These are phyloP conservation scores for Thelonectria rubi DNA, from an alignment of 2,329 filamentous ascomycete genomes.

Conservation along the genomic window DNA sequence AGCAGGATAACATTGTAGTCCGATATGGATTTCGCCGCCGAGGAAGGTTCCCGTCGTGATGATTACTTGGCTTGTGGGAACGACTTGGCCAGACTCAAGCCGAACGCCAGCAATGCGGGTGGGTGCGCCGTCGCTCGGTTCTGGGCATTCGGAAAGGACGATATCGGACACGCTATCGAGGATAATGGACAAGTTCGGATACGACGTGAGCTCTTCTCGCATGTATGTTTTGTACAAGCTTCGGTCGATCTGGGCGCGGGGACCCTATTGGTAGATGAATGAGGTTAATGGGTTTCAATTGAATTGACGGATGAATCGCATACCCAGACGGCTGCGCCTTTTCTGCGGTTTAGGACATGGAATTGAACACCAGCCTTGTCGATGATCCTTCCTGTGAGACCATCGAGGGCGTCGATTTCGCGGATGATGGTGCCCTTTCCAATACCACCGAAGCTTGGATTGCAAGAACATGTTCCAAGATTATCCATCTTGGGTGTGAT, in stretches of 20 bases:
- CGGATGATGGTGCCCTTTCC: slow-evolving; percentile 96
- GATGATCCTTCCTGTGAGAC: slow-evolving; percentile 85
- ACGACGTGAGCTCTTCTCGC: slow-evolving; percentile 82
- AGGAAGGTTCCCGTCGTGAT: slow-evolving; percentile 98
- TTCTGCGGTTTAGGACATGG: slow-evolving; percentile 84
- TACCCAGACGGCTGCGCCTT: slow-evolving; percentile 93
- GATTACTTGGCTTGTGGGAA: slow-evolving; percentile 82
- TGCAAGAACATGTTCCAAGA: slow-evolving; percentile 94
- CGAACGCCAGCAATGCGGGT: slow-evolving; percentile 85
- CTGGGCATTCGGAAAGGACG: slow-evolving; percentile 65
- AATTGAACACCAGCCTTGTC: slow-evolving; percentile 98
- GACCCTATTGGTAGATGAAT: slow-evolving; percentile 62
- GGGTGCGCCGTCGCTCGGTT: slow-evolving; percentile 54
- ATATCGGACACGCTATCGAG: slow-evolving; percentile 94
- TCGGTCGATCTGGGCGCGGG: slow-evolving; percentile 94
- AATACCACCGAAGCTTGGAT: slow-evolving; percentile 97
- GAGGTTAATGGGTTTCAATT: slow-evolving; percentile 6
- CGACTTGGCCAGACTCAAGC: slow-evolving; percentile 85
- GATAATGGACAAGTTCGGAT: slow-evolving; percentile 81
- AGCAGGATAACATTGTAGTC: slow-evolving; percentile 82
- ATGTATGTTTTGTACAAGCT: slow-evolving; percentile 89
- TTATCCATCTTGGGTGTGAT: slow-evolving; percentile 90
- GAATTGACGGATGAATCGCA: slow-evolving; percentile 27
- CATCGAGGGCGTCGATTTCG: slow-evolving; percentile 94
- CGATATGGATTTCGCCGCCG: slow-evolving; percentile 96